Conservation (phyloP, 129 eudicot species). For the Flaveria trinervia region DNA sequence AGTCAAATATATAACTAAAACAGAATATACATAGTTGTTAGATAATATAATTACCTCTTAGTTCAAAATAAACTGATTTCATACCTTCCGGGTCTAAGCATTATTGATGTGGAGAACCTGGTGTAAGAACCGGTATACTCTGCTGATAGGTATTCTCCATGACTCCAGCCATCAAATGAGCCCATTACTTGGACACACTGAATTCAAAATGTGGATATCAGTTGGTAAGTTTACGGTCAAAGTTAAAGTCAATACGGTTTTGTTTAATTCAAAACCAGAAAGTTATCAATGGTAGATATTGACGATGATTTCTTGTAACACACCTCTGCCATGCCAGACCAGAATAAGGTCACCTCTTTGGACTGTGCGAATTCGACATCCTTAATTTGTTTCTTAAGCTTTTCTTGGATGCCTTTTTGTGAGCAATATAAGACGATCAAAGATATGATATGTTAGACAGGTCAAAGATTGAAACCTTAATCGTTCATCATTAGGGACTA, state of each 20-base stretch:
- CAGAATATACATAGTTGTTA: neutral
- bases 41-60: neutral
- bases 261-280: neutral
- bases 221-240: neutral
- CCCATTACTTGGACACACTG: conserved; percentile 99
- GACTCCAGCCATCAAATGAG: conserved; percentile 92
- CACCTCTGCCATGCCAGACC: conserved; percentile 99
- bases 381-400: conserved; percentile 65
- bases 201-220: conserved; percentile 16
- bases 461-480: conserved; percentile 13
- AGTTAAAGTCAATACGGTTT: neutral
- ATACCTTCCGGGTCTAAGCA: conserved; percentile 97
- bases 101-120: conserved; percentile 65
- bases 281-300: neutral
- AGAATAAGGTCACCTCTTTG: conserved; percentile 69
- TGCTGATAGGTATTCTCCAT: conserved; percentile 86
- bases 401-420: conserved; percentile 64
- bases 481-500: neutral
- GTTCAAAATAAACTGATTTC: neutral
- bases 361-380: conserved; percentile 76
- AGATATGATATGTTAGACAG: conserved; percentile 1
- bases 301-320: conserved; percentile 18
- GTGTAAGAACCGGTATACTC: conserved; percentile 78
- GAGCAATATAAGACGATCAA: conserved; percentile 20
- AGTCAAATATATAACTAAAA: neutral